Base-by-base conservation (phyloP, 768 basidiomycete species). In the Rhodotorula diobovata region DNA sequence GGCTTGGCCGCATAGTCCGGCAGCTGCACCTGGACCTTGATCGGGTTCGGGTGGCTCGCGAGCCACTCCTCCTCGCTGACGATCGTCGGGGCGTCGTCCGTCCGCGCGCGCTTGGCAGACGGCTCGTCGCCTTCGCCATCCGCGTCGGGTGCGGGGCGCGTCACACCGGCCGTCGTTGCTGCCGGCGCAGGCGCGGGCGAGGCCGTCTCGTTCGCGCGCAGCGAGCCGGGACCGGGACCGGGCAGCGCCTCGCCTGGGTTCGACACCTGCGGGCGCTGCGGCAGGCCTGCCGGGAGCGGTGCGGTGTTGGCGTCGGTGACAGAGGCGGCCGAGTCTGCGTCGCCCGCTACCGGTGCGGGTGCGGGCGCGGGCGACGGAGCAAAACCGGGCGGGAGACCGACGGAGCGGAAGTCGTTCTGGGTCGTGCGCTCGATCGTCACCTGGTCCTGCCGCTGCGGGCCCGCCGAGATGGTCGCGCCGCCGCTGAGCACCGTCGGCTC, bases 391-490 rank as follows among this genome's bases (percentile, higher is more conserved):
- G 45, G 69, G 51, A 54, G 43, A 28, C 53, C 48, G 41, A 23
- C 43, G 78, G 48, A 85, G 83, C 77, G 86, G 88, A 61, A 63
- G 66, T 59, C 41, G 28, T 50, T 37, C 34, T n/a, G 41, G 30
- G 61, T 30, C 79, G 77, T 46, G 66, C 72, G 65, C 48, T 66
- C 65, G 46, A 66, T 20, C 91, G 91, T 23, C 90, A 59, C 35
- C 35, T 58, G 28, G 15, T 54, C 20, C 30, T 56, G 88, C 21
- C 93, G 93, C 75, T 94, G 93, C 14, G 94, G 94, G 18, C 89
- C 93, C 20, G 93, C 92, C 2, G 93, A 91, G 61, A 96, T 84
- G 1, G 90, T 90, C 8, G 93, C 92, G 34, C 91, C 91, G 18
- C 77, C 69, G 91, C 83, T 20, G 89, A 89, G 5, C 87, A 41